Evolutionary conservation across 108 stramenopile genomes (phyloP).

Genomic region (Discostella pseudostelligera): DNA sequence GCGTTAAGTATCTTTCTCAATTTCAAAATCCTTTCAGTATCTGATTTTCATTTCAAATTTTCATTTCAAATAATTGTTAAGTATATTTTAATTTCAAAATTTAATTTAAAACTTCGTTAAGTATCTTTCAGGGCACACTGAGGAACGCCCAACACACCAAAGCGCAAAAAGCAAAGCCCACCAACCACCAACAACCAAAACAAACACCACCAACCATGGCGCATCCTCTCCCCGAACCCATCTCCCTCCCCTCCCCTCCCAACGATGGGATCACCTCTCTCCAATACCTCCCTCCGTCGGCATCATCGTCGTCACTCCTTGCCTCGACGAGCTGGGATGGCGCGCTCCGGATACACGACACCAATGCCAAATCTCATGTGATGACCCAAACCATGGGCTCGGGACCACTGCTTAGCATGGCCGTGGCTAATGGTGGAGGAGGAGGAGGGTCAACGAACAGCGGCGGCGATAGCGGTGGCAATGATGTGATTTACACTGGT

Average conservation of each 20-base stretch:
- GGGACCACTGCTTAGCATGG: slow-evolving; percentile 73
- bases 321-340: slow-evolving; percentile 85
- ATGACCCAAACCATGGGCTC: slow-evolving; percentile 58
- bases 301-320: slow-evolving; percentile 27
- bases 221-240: slow-evolving; percentile 51
- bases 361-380: slow-evolving; percentile 25
- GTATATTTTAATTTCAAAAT: no score
- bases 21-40: no score
- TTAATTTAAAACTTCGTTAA: no score
- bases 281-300: slow-evolving; percentile 7
- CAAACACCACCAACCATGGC: slow-evolving; percentile 3
- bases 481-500: slow-evolving; percentile 48
- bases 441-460: no score
- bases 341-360: slow-evolving; percentile 65
- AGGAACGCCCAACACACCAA: no score
- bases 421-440: slow-evolving; percentile 11
- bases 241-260: slow-evolving; percentile 60
- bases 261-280: slow-evolving; percentile 83
- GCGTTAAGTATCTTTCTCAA: no score
- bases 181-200: neutral
- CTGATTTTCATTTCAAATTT: no score
- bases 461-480: neutral
- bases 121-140: no score
- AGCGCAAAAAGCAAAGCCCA: no score
- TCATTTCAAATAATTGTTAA: no score